phyloP scores from a whole-genome alignment of 2,329 filamentous ascomycete genomes.

The Calycina marina region DNA sequence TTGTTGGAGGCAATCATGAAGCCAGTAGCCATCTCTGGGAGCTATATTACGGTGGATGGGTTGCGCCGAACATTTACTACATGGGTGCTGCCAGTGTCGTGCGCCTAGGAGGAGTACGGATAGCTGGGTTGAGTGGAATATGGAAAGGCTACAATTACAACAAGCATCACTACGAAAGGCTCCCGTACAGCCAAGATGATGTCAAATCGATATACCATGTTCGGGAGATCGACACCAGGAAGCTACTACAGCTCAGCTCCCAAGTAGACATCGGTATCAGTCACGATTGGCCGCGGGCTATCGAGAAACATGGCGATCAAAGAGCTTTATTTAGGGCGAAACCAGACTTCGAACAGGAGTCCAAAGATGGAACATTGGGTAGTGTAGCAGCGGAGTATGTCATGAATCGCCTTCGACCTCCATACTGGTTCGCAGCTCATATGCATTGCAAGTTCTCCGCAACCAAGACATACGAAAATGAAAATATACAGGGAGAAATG shows the following conservation, averaged over 20 bases:
- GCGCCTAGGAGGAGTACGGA: slow-evolving; percentile 68
- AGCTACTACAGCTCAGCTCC: slow-evolving; percentile 68
- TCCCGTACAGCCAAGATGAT: slow-evolving; percentile 70
- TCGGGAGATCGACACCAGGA: slow-evolving; percentile 79
- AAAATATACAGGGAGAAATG: slow-evolving; percentile 8
- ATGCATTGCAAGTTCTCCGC: slow-evolving; percentile 81
- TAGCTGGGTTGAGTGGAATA: slow-evolving; percentile 83
- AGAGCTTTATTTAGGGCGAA: slow-evolving; percentile 58
- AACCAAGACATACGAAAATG: slow-evolving; percentile 36
- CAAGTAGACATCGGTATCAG: slow-evolving; percentile 86
- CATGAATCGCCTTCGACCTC: slow-evolving; percentile 66
- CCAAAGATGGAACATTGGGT: slow-evolving; percentile 59
- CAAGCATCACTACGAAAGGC: slow-evolving; percentile 67
- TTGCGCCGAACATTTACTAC: slow-evolving; percentile 93
- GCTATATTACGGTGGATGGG: slow-evolving; percentile 94
- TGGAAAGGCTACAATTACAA: slow-evolving; percentile 87
- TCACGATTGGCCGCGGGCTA: slow-evolving; percentile 83
- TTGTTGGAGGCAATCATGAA: slow-evolving; percentile 92
- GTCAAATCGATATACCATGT: slow-evolving; percentile 79
- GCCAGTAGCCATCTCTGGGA: slow-evolving; percentile 83
- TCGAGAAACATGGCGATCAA: slow-evolving; percentile 66
- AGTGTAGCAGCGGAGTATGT: slow-evolving; percentile 68
- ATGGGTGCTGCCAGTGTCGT: slow-evolving; percentile 85
- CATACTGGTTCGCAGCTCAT: slow-evolving; percentile 88
- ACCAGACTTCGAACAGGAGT: slow-evolving; percentile 61